Percentiles rank a stretch among this genome's conserved stretches.
Conservation (phyloP, 768 basidiomycete species). For the Suillus weaverae region DNA sequence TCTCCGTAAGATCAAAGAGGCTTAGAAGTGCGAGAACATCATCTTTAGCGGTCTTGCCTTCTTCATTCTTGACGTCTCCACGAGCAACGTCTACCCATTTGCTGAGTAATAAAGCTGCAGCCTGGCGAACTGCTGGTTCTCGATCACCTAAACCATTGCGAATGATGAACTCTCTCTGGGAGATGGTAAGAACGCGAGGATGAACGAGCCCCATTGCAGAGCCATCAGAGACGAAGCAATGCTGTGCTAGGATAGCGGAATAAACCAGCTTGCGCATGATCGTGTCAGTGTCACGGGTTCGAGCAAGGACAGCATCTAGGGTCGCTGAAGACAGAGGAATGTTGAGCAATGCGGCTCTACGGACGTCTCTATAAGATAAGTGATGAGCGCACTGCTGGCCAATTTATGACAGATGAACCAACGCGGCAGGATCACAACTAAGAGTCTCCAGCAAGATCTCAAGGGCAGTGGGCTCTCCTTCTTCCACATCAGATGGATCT, state of each 20-base stretch:
- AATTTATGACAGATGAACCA: not conserved
- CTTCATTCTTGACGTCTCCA: constrained; percentile 41
- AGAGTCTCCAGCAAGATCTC: constrained; percentile 70
- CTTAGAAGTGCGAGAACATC: constrained; percentile 49
- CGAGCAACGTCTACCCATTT: constrained; percentile 70
- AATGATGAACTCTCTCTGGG: constrained; percentile 76
- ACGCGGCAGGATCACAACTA: constrained; percentile 75
- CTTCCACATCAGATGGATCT: constrained; percentile 55
- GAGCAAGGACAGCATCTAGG: constrained; percentile 65
- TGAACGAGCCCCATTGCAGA: constrained; percentile 57
- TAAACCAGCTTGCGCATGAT: constrained; percentile 76
- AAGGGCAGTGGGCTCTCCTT: constrained; percentile 44
- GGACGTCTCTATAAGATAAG: constrained; percentile 68
- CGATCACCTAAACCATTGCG: constrained; percentile 86
- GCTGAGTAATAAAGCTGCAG: constrained; percentile 69
- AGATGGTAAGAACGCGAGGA: constrained; percentile 62
- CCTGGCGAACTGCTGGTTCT: constrained; percentile 68
- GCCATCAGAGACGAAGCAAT: constrained; percentile 32
- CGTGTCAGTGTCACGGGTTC: constrained; percentile 79
- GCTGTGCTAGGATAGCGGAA: constrained; percentile 51
- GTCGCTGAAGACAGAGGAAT: constrained; percentile 58
- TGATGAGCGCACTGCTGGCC: not conserved
- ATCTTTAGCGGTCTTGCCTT: constrained; percentile 33
- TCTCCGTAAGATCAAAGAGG: constrained; percentile 60
- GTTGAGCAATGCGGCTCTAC: constrained; percentile 73